These are phyloP conservation scores for Fusarium sp. DNA, from an alignment of 2,329 filamentous ascomycete genomes.

Conservation along the genomic window DNA sequence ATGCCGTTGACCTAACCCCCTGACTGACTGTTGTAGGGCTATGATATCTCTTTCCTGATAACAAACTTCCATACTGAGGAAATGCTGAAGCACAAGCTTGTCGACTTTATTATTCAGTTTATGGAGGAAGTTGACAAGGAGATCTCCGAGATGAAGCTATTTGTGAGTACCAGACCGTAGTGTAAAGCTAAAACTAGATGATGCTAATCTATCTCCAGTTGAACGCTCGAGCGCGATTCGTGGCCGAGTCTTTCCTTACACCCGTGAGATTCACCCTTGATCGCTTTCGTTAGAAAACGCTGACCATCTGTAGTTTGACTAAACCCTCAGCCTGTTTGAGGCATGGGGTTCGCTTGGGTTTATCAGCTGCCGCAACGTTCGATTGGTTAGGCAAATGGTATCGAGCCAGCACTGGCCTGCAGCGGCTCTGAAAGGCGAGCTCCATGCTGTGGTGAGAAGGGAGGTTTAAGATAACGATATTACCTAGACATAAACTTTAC, in stretches of 20 bases:
- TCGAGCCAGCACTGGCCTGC: conserved; percentile 30
- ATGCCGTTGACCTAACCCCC: conserved; percentile 13
- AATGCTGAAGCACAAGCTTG: conserved; percentile 98
- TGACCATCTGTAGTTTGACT: conserved; percentile 52
- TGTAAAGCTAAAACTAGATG: background rate
- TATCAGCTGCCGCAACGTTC: conserved; percentile 30
- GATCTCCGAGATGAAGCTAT: conserved; percentile 99
- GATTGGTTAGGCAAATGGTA: conserved; percentile 26
- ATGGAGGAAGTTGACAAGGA: conserved; percentile 99
- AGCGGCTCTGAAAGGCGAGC: conserved; percentile 14
- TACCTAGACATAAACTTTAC: conserved; percentile 43
- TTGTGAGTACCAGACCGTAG: conserved; percentile 71
- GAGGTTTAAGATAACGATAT: conserved; percentile 32
- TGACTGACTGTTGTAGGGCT: conserved; percentile 71
- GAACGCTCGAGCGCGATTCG: conserved; percentile 96
- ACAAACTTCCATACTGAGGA: conserved; percentile 99
- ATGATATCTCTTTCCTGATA: conserved; percentile 98
- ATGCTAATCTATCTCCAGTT: conserved; percentile 67
- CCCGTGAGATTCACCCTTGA: conserved; percentile 68
- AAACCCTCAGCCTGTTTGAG: conserved; percentile 43
- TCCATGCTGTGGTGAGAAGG: conserved; percentile 23
- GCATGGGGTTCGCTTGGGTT: conserved; percentile 32
- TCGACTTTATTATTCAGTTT: conserved; percentile 99
- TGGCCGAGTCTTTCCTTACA: conserved; percentile 97
- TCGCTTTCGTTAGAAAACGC: background rate